A percentile compares a stretch with the other conserved stretches of the same genome.
phyloP scores from a whole-genome alignment of 1,284 basidiomycete genomes.

The Heterobasidion occidentale region DNA sequence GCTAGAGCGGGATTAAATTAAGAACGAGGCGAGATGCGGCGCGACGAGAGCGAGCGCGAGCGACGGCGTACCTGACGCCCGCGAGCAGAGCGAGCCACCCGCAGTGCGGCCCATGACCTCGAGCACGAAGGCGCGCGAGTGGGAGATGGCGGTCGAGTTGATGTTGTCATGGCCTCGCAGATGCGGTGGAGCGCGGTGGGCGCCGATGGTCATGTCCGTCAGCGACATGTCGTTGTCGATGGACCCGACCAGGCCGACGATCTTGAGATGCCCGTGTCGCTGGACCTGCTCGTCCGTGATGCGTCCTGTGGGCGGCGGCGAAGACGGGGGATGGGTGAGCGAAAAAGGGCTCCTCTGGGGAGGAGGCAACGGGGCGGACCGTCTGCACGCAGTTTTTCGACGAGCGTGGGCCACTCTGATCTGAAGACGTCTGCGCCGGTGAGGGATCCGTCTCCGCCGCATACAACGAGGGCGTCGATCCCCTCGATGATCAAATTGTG shows the following conservation, averaged over 20 bases:
- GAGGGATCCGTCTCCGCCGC: conserved; percentile 94
- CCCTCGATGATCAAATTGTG: conserved; percentile 92
- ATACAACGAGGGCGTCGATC: conserved; percentile 94
- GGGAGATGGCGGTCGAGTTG: conserved; percentile 92
- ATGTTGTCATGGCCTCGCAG: conserved; percentile 98
- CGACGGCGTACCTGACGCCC: conserved; percentile 63
- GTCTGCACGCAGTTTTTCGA: conserved; percentile 59
- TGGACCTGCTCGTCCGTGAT: conserved; percentile 74
- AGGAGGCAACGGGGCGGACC: conserved; percentile 26
- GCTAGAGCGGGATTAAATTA: no score
- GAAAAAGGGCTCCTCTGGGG: not conserved
- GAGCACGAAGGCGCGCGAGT: conserved; percentile 96
- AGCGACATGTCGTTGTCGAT: conserved; percentile 99
- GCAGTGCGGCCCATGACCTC: conserved; percentile 99
- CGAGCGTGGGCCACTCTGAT: conserved; percentile 86
- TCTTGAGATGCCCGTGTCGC: conserved; percentile 79
- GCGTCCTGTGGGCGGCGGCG: conserved; percentile 32
- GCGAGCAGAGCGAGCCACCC: conserved; percentile 96
- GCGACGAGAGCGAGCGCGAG: not conserved
- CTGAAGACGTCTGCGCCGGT: conserved; percentile 95
- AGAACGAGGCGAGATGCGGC: not conserved
- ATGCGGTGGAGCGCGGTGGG: conserved; percentile 94
- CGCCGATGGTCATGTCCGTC: conserved; percentile 94
- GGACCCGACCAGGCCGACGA: conserved; percentile 95
- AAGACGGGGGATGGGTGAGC: not conserved